These are phyloP conservation scores for Sclerotinia sclerotiorum DNA, from an alignment of 2,329 filamentous ascomycete genomes.

Conservation along the genomic window DNA sequence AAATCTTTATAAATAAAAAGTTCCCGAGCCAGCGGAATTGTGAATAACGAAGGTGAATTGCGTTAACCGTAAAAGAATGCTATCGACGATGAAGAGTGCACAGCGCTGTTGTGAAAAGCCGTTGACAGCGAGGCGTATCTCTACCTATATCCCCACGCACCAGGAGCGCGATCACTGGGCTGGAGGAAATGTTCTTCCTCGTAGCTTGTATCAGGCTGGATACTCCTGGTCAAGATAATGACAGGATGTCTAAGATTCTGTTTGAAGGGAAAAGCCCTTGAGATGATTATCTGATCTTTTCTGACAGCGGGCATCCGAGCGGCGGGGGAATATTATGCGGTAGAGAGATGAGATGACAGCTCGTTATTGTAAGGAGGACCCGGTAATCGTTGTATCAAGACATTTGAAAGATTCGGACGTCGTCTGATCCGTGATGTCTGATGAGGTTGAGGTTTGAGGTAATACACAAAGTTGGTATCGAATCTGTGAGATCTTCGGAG, in stretches of 20 bases:
- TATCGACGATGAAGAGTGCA: slow-evolving; percentile 54
- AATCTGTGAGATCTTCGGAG: slow-evolving; percentile 13
- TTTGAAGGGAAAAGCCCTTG: slow-evolving; percentile 50
- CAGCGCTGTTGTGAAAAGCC: slow-evolving; percentile 40
- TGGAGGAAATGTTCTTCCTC: slow-evolving; percentile 37
- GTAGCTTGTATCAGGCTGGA: slow-evolving; percentile 43
- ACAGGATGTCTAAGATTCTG: slow-evolving; percentile 42
- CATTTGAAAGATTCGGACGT: slow-evolving; percentile 9
- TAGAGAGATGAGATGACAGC: slow-evolving; percentile 15
- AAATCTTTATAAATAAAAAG: slow-evolving; percentile 39
- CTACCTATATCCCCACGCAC: slow-evolving; percentile 44
- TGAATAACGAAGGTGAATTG: slow-evolving; percentile 38
- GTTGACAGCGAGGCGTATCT: slow-evolving; percentile 25
- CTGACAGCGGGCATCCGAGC: slow-evolving; percentile 55
- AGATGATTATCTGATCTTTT: slow-evolving; percentile 53
- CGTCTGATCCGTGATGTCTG: slow-evolving; percentile 20
- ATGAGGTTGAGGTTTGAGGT: slow-evolving; percentile 16
- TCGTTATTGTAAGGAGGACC: background rate
- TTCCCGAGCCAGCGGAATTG: slow-evolving; percentile 55
- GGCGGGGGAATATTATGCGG: slow-evolving; percentile 27
- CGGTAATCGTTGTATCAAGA: slow-evolving; percentile 17
- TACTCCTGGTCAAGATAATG: slow-evolving; percentile 36
- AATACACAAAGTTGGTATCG: background rate
- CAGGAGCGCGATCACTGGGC: slow-evolving; percentile 35
- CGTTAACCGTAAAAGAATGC: slow-evolving; percentile 48